phyloP scores from a whole-genome alignment of 1,284 basidiomycete genomes.

The Tremellales sp. region DNA sequence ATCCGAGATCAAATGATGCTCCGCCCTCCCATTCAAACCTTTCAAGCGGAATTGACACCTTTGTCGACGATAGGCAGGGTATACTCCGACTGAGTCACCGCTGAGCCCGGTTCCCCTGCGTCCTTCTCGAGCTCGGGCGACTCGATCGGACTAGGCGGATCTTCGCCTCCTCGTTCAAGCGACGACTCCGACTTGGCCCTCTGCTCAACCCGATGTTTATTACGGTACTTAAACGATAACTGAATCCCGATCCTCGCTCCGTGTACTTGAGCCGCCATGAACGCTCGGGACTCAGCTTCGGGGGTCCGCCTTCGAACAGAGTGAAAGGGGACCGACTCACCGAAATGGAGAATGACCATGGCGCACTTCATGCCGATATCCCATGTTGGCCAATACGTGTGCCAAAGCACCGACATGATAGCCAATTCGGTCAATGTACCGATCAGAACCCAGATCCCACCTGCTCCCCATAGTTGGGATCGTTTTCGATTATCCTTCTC shows the following conservation, averaged over 20 bases:
- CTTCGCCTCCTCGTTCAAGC: no score
- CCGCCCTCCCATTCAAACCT: no score
- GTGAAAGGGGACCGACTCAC: neutral
- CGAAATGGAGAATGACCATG: conserved; percentile 3
- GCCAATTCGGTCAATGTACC: conserved; percentile 1
- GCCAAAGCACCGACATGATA: neutral
- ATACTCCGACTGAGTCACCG: no score
- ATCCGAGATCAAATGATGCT: no score
- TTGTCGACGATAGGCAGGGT: no score
- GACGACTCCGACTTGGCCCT: no score
- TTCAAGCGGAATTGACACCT: no score
- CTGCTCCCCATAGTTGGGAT: neutral
- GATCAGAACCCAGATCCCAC: neutral
- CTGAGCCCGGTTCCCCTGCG: no score
- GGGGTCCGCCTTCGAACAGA: no score
- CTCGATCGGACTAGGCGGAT: no score
- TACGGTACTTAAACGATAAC: neutral
- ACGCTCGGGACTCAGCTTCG: neutral
- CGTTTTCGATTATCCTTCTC: neutral
- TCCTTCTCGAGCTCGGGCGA: no score
- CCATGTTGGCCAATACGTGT: neutral
- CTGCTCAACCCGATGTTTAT: neutral
- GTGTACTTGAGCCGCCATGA: conserved; percentile 4
- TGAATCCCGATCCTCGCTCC: conserved; percentile 1
- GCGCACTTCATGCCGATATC: neutral